A percentile compares a stretch with the other conserved stretches of the same genome.
phyloP scores from a whole-genome alignment of 495 filamentous ascomycete species.

The Extremus antarcticus region DNA sequence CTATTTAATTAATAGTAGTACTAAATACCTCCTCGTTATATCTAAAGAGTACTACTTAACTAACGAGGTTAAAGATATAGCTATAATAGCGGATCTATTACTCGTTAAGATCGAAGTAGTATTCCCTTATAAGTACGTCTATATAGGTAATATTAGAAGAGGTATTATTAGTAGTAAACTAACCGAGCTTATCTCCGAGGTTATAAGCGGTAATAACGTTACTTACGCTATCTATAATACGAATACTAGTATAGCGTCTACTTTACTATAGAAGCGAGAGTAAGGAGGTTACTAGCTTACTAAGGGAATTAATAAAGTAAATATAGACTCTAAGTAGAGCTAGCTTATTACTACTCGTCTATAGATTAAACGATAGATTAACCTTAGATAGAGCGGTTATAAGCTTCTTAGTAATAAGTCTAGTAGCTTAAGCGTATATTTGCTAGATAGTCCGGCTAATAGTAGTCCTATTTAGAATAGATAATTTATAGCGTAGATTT shows the following conservation, averaged over 20 bases:
- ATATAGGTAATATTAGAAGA: neutral
- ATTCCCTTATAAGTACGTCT: neutral
- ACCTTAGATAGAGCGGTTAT: neutral
- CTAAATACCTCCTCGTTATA: too few relatives aligned
- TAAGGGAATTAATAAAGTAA: too few relatives aligned
- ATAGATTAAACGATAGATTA: constrained; percentile 1
- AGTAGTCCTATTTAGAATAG: neutral
- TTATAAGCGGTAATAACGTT: neutral
- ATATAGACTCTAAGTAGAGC: neutral
- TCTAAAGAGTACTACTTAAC: too few relatives aligned
- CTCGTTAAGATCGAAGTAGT: neutral
- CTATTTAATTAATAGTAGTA: too few relatives aligned
- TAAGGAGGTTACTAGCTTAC: neutral
- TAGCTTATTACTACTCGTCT: neutral
- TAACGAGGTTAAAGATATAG: too few relatives aligned
- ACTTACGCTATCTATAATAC: neutral
- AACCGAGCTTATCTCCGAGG: neutral
- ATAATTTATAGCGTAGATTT: neutral
- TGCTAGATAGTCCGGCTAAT: neutral
- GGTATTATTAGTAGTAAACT: neutral
- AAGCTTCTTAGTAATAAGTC: neutral
- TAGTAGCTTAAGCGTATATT: neutral
- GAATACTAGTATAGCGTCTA: neutral
- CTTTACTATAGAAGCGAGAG: neutral
- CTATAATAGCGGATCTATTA: too few relatives aligned